phyloP scores from a whole-genome alignment of 2,329 filamentous ascomycete genomes.

The Beauveria varroae region DNA sequence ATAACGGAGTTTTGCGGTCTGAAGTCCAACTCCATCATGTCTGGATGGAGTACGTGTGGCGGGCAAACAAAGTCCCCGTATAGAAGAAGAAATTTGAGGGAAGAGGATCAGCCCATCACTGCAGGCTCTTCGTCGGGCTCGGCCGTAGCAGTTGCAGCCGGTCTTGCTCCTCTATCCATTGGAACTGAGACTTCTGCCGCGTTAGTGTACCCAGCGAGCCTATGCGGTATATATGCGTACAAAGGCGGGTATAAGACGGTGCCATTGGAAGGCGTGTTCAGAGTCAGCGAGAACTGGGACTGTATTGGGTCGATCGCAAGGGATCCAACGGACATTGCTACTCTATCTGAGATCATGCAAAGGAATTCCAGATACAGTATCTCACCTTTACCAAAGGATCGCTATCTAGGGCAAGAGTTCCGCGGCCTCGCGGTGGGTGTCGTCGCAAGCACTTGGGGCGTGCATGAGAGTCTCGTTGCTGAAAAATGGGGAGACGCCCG shows the following conservation, averaged over 20 bases:
- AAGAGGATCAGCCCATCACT: constrained; percentile 8
- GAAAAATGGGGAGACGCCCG: constrained; percentile 1
- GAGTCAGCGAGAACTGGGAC: constrained; percentile 6
- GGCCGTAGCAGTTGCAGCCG: constrained; percentile 7
- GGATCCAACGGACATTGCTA: background rate
- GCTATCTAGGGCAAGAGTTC: background rate
- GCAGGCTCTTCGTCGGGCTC: constrained; percentile 11
- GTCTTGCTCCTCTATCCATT: constrained; percentile 6
- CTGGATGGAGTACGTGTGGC: background rate
- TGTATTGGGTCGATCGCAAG: constrained; percentile 6
- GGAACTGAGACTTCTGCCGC: constrained; percentile 6
- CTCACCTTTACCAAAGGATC: background rate
- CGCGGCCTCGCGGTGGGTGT: background rate
- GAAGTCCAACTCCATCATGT: background rate
- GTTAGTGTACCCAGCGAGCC: constrained; percentile 6
- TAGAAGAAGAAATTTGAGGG: background rate
- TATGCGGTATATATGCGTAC: constrained; percentile 7
- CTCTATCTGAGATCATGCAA: background rate
- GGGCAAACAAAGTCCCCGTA: constrained; percentile 12
- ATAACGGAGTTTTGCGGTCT: constrained; percentile 12
- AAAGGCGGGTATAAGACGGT: constrained; percentile 2
- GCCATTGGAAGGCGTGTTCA: constrained; percentile 8
- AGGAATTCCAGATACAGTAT: background rate
- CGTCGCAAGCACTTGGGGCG: background rate
- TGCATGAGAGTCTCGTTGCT: background rate